Percentiles rank a stretch among this genome's conserved stretches.
phyloP scores from a whole-genome alignment of 345 rosid genomes.

The Pseudoturritis turrita region DNA sequence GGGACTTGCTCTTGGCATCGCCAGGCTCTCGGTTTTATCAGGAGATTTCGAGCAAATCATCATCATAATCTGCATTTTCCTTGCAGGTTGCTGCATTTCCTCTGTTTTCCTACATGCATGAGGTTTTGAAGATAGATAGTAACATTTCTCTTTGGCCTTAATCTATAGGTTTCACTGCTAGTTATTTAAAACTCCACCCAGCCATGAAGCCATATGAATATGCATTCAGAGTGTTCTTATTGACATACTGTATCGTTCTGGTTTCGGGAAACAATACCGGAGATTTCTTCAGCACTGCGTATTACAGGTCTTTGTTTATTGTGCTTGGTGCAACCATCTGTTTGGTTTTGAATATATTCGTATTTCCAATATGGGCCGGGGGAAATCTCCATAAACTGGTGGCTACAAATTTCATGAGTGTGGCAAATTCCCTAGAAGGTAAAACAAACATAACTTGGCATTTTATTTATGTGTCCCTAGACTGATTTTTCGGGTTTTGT shows the following conservation, averaged over 20 bases:
- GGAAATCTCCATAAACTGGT: constrained; percentile 84
- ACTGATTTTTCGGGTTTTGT: neutral
- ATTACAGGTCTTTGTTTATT: constrained; percentile 58
- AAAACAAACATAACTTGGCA: neutral
- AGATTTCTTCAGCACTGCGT: constrained; percentile 48
- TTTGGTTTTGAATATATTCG: constrained; percentile 51
- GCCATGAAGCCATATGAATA: constrained; percentile 71
- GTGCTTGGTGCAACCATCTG: constrained; percentile 62
- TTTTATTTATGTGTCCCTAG: neutral
- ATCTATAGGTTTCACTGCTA: constrained; percentile 54
- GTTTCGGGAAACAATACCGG: constrained; percentile 60
- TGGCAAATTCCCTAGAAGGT: constrained; percentile 86
- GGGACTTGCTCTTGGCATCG: constrained; percentile 68
- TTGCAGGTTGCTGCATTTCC: constrained; percentile 45
- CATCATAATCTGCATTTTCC: constrained; percentile 50
- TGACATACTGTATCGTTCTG: constrained; percentile 77
- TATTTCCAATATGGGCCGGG: constrained; percentile 86
- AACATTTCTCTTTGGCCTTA: constrained; percentile 1
- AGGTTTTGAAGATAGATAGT: neutral
- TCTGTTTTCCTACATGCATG: neutral
- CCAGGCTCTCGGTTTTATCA: constrained; percentile 44
- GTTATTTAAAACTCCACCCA: constrained; percentile 61
- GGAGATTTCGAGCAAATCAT: constrained; percentile 47
- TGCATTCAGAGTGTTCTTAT: constrained; percentile 70
- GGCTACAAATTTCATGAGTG: constrained; percentile 64